These are phyloP conservation scores for Rhodotorula paludigena DNA, from an alignment of 768 basidiomycete genomes.

Conservation along the genomic window DNA sequence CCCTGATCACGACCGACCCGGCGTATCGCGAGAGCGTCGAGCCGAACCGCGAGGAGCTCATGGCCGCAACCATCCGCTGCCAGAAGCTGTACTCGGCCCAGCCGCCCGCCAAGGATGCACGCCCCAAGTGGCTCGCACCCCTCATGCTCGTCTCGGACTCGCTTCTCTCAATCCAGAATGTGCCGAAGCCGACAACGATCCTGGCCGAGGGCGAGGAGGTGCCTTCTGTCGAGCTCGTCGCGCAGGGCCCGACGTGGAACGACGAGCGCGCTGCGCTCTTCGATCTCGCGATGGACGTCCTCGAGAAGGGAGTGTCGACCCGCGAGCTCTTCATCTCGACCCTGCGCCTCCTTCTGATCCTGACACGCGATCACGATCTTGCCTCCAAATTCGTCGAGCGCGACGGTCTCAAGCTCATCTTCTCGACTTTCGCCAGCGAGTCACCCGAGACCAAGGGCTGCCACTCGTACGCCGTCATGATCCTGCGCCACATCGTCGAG, in stretches of 20 bases:
- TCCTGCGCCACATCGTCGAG: constrained; percentile 88
- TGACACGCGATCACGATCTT: constrained; percentile 66
- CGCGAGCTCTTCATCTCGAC: constrained; percentile 77
- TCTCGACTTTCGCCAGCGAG: constrained; percentile 60
- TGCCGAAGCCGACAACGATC: constrained; percentile 60
- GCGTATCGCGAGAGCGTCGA: constrained; percentile 48
- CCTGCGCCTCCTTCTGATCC: constrained; percentile 73
- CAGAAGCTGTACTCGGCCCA: constrained; percentile 15
- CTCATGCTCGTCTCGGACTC: constrained; percentile 80
- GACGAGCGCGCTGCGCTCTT: constrained; percentile 66
- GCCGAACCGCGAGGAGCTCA: constrained; percentile 33
- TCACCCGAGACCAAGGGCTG: constrained; percentile 59
- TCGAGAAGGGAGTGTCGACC: constrained; percentile 60
- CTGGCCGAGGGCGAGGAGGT: constrained; percentile 64
- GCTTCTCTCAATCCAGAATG: constrained; percentile 68
- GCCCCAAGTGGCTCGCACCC: constrained; percentile 82
- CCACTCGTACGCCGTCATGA: constrained; percentile 76
- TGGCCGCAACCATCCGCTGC: constrained; percentile 33
- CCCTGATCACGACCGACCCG: constrained; percentile 72
- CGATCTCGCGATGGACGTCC: constrained; percentile 68
- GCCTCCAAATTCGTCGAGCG: constrained; percentile 65
- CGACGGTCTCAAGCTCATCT: constrained; percentile 61
- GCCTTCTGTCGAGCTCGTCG: constrained; percentile 48
- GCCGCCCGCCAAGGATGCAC: constrained; percentile 45
- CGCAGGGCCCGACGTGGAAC: constrained; percentile 57